Evolutionary conservation across 495 filamentous ascomycete genomes (phyloP).

Genomic region (Lophiotrema nucula): DNA sequence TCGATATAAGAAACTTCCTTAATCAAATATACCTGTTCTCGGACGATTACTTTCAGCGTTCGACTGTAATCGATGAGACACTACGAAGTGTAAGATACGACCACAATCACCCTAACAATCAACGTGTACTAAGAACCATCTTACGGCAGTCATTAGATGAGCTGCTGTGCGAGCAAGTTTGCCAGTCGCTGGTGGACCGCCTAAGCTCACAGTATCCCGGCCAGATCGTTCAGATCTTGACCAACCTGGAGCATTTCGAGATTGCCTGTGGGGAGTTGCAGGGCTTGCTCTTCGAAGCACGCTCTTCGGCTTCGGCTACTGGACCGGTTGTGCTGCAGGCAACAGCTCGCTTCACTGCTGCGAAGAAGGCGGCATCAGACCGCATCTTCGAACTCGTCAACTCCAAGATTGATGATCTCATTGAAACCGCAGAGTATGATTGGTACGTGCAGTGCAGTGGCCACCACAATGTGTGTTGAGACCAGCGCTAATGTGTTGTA

Average conservation of each 20-base stretch:
- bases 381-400: slow-evolving; percentile 98
- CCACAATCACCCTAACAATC: neutral
- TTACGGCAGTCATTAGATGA: slow-evolving; percentile 69
- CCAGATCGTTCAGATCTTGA: slow-evolving; percentile 96
- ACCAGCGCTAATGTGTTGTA: slow-evolving; percentile 19
- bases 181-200: slow-evolving; percentile 81
- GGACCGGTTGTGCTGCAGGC: slow-evolving; percentile 72
- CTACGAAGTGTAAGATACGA: slow-evolving; percentile 61
- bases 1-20: slow-evolving; percentile 92
- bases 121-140: neutral
- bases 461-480: neutral
- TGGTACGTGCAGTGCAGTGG: slow-evolving; percentile 56
- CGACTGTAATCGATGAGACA: slow-evolving; percentile 82
- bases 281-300: slow-evolving; percentile 72
- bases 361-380: slow-evolving; percentile 95
- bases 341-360: slow-evolving; percentile 78
- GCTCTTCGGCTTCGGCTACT: slow-evolving; percentile 73
- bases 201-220: slow-evolving; percentile 90
- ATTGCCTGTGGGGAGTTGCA: slow-evolving; percentile 86
- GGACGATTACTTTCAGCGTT: slow-evolving; percentile 88
- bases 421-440: slow-evolving; percentile 95
- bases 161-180: slow-evolving; percentile 85
- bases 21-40: slow-evolving; percentile 96
- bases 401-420: slow-evolving; percentile 96
- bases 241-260: slow-evolving; percentile 96